Base-by-base conservation (phyloP, 306 rosid genomes). In the Dalbergia cultrata region DNA sequence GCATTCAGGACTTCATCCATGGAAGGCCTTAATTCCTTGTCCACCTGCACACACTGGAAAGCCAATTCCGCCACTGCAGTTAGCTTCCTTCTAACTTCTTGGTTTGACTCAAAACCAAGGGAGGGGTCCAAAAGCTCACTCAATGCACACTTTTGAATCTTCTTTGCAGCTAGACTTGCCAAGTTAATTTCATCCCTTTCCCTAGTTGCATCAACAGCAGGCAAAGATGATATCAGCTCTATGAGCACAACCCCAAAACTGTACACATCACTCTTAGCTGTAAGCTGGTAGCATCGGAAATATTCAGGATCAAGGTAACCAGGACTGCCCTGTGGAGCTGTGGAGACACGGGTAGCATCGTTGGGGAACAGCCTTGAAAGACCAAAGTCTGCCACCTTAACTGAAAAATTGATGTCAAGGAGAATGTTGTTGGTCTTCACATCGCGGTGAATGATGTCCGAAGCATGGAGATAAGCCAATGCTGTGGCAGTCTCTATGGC, bases 301-400 rank as follows among this genome's bases (percentile, higher is more conserved):
- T 94, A 88, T 73, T 92, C 92, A 9, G 97, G 97, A 41, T 94
- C 97, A 18, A 92, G 87, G 52, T 92, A 90, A 2, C 97, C 95
- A 0, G 92, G 98, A 6, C 90, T 89, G 35, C 98, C 98, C 60
- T 90, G 97, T 61, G 98, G 97, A 67, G 90, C 83, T 11, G 95
- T 92, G 57, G 97, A 92, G 63, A 90, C 89, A 76, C 92, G 97
- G n/a, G 86, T 84, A 11, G 72, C 91, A 64, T 90, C 79, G 8
- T 31, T 47, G 1, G 98, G 95, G 75, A 90, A 82, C 58, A 89
- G 52, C 67, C 95, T 69, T 8, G 97, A 92, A 17, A 94, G 88
- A 41, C 98, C 98, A 58, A 92, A 94, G 43, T 94, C 98, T 68
- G 96, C 97, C 44, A 90, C 92, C 76, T 94, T 87, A 34, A 89